A percentile compares a stretch with the other conserved stretches of the same genome.
phyloP scores from a whole-genome alignment of 371 early-diverging fungal species.

The Smittium culicis region DNA sequence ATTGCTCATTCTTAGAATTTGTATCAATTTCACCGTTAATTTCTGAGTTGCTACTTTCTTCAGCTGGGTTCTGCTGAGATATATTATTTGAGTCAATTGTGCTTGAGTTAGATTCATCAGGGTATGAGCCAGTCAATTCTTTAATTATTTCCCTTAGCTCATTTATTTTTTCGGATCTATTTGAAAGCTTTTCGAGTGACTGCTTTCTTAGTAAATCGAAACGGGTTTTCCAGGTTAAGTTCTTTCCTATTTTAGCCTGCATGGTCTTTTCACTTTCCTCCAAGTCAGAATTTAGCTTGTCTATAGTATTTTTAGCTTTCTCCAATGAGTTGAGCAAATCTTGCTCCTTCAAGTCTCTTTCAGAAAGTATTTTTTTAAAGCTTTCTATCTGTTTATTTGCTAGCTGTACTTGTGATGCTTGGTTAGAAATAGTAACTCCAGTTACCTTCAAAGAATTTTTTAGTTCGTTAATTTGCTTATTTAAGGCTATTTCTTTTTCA shows the following conservation, averaged over 20 bases:
- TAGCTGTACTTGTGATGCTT: slow-evolving; percentile 17
- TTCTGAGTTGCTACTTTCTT: neutral
- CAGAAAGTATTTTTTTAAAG: slow-evolving; percentile 18
- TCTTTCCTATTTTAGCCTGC: slow-evolving; percentile 4
- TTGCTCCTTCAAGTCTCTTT: neutral
- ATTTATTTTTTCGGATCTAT: slow-evolving; percentile 6
- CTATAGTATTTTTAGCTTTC: neutral
- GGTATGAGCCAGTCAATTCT: neutral
- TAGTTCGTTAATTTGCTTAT: neutral
- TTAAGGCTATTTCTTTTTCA: neutral
- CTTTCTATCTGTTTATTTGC: slow-evolving; percentile 20
- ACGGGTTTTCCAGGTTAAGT: slow-evolving; percentile 4
- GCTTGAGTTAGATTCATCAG: neutral
- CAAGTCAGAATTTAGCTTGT: neutral
- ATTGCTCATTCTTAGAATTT: neutral
- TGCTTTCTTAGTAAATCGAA: slow-evolving; percentile 9
- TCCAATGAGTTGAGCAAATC: neutral
- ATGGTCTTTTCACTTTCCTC: neutral
- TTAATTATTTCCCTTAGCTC: slow-evolving; percentile 5
- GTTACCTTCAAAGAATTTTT: neutral
- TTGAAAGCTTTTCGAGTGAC: slow-evolving; percentile 5
- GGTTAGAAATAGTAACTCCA: neutral
- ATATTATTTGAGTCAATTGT: too few species aligned
- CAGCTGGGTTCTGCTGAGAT: neutral
- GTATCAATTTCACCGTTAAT: neutral